These are phyloP conservation scores for Protomyces lactucae-debilis DNA, from an alignment of 1,139 yeast genomes.

Conservation along the genomic window DNA sequence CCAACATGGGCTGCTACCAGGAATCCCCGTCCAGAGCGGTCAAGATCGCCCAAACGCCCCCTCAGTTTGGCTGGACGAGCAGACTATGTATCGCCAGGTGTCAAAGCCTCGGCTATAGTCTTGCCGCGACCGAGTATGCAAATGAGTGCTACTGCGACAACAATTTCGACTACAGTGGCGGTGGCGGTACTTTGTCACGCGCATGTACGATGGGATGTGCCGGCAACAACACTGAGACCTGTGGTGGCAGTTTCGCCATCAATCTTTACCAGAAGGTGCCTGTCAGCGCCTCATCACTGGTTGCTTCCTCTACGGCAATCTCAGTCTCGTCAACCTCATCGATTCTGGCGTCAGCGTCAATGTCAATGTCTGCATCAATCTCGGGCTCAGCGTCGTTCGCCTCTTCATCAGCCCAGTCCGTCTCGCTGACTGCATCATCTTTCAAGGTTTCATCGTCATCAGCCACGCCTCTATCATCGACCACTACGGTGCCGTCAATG, in stretches of 20 bases:
- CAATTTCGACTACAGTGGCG: neutral
- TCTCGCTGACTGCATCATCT: neutral
- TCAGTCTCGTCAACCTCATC: neutral
- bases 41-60: neutral
- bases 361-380: neutral
- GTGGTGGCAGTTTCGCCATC: neutral
- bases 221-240: neutral
- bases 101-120: neutral
- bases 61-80: neutral
- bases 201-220: neutral
- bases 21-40: neutral
- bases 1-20: neutral
- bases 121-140: conserved; percentile 2
- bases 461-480: neutral
- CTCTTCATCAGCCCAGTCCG: neutral
- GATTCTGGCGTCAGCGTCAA: neutral
- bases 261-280: neutral
- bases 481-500: neutral
- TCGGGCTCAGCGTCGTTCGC: neutral
- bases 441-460: neutral
- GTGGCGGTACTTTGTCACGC: neutral
- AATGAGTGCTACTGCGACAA: neutral
- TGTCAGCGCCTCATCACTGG: neutral
- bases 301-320: neutral
- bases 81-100: neutral